phyloP scores from a whole-genome alignment of 139 green algal species.

The Haematococcus sp. region DNA sequence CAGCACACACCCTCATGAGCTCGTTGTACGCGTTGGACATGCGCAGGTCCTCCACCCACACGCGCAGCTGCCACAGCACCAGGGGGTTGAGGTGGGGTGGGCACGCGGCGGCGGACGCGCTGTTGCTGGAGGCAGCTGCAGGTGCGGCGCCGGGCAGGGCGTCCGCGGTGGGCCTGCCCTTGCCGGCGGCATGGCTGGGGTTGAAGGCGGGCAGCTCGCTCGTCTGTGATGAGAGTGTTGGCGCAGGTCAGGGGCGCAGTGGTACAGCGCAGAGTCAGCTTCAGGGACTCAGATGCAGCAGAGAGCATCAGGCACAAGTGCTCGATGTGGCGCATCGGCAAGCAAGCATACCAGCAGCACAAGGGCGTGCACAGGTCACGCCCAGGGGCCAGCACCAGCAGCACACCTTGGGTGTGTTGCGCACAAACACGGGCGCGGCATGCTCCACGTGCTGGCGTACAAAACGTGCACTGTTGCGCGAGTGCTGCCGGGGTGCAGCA shows the following conservation, averaged over 20 bases:
- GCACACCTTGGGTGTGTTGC: constrained; percentile 3
- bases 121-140: not conserved
- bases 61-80: constrained; percentile 42
- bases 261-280: no score
- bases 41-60: constrained; percentile 52
- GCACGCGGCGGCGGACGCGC: not conserved
- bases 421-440: not conserved
- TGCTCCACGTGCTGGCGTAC: constrained; percentile 16
- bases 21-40: constrained; percentile 56
- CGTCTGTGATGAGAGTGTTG: no score
- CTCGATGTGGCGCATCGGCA: no score
- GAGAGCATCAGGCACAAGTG: no score
- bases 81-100: not conserved
- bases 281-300: no score
- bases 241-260: no score
- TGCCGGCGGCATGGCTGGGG: no score
- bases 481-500: not conserved
- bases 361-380: not conserved
- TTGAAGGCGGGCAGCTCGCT: no score
- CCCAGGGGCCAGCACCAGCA: not conserved
- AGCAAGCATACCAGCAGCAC: not conserved
- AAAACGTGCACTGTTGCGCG: not conserved
- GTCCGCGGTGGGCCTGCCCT: no score
- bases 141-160: not conserved
- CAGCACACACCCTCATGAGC: constrained; percentile 17